Base-by-base conservation (phyloP, 2,329 filamentous ascomycete genomes). In the Nemania sp. region DNA sequence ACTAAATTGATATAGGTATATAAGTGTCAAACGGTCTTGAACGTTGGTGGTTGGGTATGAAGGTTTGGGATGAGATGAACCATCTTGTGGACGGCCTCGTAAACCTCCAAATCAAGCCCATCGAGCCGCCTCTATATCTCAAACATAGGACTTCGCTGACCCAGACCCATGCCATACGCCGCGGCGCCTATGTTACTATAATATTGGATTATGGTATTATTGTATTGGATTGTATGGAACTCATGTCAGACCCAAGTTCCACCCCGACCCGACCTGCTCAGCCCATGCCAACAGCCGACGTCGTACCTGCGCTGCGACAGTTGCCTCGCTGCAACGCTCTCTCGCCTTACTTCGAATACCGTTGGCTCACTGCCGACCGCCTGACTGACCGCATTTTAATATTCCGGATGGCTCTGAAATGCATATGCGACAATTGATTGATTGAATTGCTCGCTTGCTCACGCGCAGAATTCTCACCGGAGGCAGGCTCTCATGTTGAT, bases 121-220 rank as follows among this genome's bases (percentile, higher is more conserved):
- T 8, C 8, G 31, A 22, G 7, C 5, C n/a, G 11, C 44, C 6
- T 24, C 11, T 36, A 28, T 11, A 33, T 31, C 48, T 36, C 31
- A 33, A 11, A 20, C 12, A 3, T 26, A 40, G 48, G 15, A 39
- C 53, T 52, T n/a, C n/a, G n/a, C n/a, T n/a, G n/a, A n/a, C n/a
- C n/a, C n/a, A n/a, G n/a, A n/a, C n/a, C n/a, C n/a, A n/a, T n/a
- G n/a, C n/a, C n/a, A n/a, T n/a, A n/a, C n/a, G n/a, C n/a, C n/a
- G n/a, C n/a, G n/a, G 34, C 43, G 48, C 43, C 48, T 34, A 9
- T 22, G 17, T 8, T 3, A 39, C 28, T 24, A 31, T 37, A 19
- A 52, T 43, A 47, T 48, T 37, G 48, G n/a, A n/a, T n/a, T n/a
- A n/a, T n/a, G n/a, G n/a, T n/a, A 48, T 44, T 43, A 48, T 24